Evolutionary conservation across 1,284 basidiomycete species (phyloP), one percentile per base, ranked within the genome.

Genomic region (Malassezia globosa): DNA sequence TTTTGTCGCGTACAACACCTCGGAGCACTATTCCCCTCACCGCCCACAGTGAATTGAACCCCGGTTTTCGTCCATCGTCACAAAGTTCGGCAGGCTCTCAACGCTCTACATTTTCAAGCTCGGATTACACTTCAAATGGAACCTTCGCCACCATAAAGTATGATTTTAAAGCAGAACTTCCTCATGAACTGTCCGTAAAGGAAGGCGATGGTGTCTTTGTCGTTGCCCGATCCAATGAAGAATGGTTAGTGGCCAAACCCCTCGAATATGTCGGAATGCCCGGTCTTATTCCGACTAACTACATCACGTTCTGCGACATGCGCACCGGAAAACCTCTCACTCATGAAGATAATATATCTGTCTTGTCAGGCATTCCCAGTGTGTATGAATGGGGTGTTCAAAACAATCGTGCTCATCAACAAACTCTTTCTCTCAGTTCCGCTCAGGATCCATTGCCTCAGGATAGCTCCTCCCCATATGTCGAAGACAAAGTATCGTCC

Each of bases 351-450:
- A 77, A 79, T 19, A 77, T 94, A 53, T 35, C 37, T n/a, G 33
- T 51, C 13, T n/a, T 45, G 7, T 21, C 29, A 3, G 41, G 39
- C 16, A 22, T 97, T 11, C 94, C 94, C 19, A 83, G 82, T 59
- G 89, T 97, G 11, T 92, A 96, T 69, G 90, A 96, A 59, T 99
- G 94, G 94, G 96, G 96, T 72, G 82, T 83, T 66, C 84, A 86
- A 45, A 87, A 95, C 75, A 81, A 89, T 49, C 84, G 80, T 60
- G 96, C 96, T 77, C 96, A 95, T 75, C 87, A 88, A 59, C 89
- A 84, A 66, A 88, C 87, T 66, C 97, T 97, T 65, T 80, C 89
- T 2, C 79, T 97, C 3, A 94, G 94, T 23, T 82, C 86, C 37
- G 80, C 96, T 63, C 89, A 46, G 19, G 4, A 2, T 5, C 14